Evolutionary conservation across 129 eudicot species (phyloP), one percentile per base, ranked within the genome.

Genomic region (Rutidosis leptorrhynchoides): DNA sequence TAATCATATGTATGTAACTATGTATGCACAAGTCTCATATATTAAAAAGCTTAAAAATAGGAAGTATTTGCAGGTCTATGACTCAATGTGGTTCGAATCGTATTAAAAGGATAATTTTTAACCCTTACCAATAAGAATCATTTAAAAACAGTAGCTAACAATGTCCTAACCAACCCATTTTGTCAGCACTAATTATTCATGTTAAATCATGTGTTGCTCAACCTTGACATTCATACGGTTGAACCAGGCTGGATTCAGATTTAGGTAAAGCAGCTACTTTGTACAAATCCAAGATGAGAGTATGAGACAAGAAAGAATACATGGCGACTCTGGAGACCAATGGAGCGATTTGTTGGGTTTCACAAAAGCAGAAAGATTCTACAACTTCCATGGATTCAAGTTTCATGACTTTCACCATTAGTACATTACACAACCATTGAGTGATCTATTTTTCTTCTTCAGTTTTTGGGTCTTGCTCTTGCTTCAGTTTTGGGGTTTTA

Each of bases 321-420:
- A 79, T 11, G 98, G 95, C 2, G 83, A 74, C 69, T 91, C 95
- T 6, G 98, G 96, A 58, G 96, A 91, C 73, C 98, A 91, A 62
- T 91, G 96, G 98, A 91, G 98, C 35, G 98, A 91, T 75, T 79
- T 87, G 57, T 48, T 54, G 9, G 98, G 98, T 17, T 91, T 71
- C 54, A 85, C 96, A 26, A 74, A 77, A 14, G 94, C 85, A 15
- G 72, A 3, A 35, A 68, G 96, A 46, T 87, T 96, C 28, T 91
- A 87, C 59, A 91, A 60, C 87, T 91, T 35, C 98, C 98, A 20
- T n/a, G n/a, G n/a, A n/a, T n/a, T n/a, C n/a, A n/a, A n/a, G n/a
- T n/a, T n/a, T n/a, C n/a, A n/a, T n/a, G n/a, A n/a, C n/a, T n/a
- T n/a, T n/a, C n/a, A n/a, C n/a, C n/a, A n/a, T n/a, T n/a, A n/a